Evolutionary conservation across 192 early-diverging fungal species (phyloP), one percentile per base, ranked within the genome.

Genomic region (Gonapodya prolifera): DNA sequence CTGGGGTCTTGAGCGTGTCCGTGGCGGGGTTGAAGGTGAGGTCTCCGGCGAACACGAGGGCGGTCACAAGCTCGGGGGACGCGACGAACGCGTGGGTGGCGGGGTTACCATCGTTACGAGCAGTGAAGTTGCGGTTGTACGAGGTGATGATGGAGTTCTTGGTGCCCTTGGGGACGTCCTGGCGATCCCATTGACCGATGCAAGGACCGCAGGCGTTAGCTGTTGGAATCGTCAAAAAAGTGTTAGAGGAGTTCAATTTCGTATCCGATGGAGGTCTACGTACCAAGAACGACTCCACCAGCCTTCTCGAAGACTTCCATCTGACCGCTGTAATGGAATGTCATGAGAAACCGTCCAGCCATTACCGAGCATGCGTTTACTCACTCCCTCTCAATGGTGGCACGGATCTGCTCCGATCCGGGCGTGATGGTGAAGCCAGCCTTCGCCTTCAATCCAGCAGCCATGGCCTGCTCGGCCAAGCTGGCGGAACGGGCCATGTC

Each of bases 101-200:
- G 61, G 96, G 95, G 92, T 97, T 97, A 82, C 92, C 94, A 84
- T 98, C 96, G 88, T 98, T 98, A 91, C 96, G 94, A 76, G 94
- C 96, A 75, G 95, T 97, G 85, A 98, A 98, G 92, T 98, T 98
- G 85, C 96, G 92, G 92, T 98, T 98, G 89, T 97, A 98, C 70
- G 95, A 97, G 82, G 95, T 98, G 84, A 98, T 89, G 86, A 98
- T 98, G 28, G 94, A 93, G 92, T 98, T 98, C 86, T 92, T 92
- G 75, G 93, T 93, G 82, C 95, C 95, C 90, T 97, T 96, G 88
- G 92, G 91, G 80, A 96, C 88, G 85, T 98, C 96, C 80, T 94
- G 83, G 83, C 96, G 96, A 83, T 97, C 95, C 96, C 96, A 98
- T 86, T 97, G 95, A 79, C 96, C 96, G 82, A 98, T 98, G 87